These are phyloP conservation scores for Flaveria floridana DNA, from an alignment of 140 eudicot genomes.

Conservation along the genomic window DNA sequence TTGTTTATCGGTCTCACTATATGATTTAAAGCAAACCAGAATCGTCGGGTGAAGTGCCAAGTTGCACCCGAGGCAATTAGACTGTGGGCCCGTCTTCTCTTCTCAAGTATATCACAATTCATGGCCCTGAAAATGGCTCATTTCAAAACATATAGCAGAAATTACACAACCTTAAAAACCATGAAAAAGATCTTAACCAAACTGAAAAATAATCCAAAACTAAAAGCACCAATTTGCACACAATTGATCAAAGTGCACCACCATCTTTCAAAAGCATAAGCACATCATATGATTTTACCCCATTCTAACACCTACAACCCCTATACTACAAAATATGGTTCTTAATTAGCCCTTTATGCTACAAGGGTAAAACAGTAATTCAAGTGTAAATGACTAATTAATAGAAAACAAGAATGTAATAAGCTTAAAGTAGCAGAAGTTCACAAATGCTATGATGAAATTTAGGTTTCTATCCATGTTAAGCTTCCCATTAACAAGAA, in stretches of 20 bases:
- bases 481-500: conserved; percentile 70
- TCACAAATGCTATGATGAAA: not conserved
- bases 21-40: too few species aligned
- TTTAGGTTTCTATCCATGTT: conserved; percentile 71
- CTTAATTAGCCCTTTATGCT: conserved; percentile 5
- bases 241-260: conserved; percentile 22
- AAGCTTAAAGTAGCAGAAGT: conserved; percentile 13
- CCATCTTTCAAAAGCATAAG: conserved; percentile 9
- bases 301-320: conserved; percentile 12
- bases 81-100: not conserved
- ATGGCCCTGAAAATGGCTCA: not conserved
- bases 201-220: not conserved
- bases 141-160: not conserved
- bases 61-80: not conserved
- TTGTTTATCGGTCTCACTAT: too few species aligned
- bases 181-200: not conserved
- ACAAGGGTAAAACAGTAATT: conserved; percentile 12
- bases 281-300: conserved; percentile 1
- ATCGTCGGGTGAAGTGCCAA: too few species aligned
- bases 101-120: not conserved
- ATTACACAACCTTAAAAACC: not conserved
- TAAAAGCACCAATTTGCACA: conserved; percentile 7
- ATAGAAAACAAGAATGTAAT: not conserved
- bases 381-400: conserved; percentile 14
- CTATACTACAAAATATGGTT: conserved; percentile 17